Evolutionary conservation across 2,329 filamentous ascomycete species (phyloP), one percentile per base, ranked within the genome.

Genomic region (Aspergillus niger): DNA sequence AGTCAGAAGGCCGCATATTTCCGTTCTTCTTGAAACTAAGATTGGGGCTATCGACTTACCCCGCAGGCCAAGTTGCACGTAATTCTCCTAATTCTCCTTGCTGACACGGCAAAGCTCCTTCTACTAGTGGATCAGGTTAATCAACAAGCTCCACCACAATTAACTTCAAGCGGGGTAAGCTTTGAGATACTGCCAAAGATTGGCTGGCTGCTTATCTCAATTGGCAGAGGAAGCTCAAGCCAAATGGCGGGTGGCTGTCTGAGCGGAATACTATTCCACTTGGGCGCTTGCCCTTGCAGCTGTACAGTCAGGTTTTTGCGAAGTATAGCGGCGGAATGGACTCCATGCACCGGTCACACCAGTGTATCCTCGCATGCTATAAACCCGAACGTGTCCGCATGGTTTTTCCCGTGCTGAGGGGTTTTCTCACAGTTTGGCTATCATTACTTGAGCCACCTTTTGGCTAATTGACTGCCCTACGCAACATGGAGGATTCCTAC

Each of bases 401-500:
- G 20, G 10, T 13, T 3, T 15, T 15, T 49, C 13, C 1, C 4
- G 3, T 13, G 8, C 44, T 2, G 24, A 28, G 13, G 44, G 1
- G 24, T 8, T 32, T 43, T n/a, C 24, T 22, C 2, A 8, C 6
- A 11, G 7, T 17, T 13, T 22, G n/a, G 6, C 49, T 36, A 6
- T 8, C 2, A 11, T 17, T 38, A 0, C 8, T 44, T 3, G 17
- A 20, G 8, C 10, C 4, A 47, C 44, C 28, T 8, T 5, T 13
- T 10, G 8, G n/a, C 13, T 22, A 8, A 22, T 28, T 6, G n/a
- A 20, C 6, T n/a, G 30, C 13, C n/a, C n/a, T 15, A n/a, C n/a
- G 13, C 28, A 47, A 22, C 8, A 47, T 47, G 26, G 26, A 17
- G n/a, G 41, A 55, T 15, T 17, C 57, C 1, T 74, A 67, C 48